Percentiles rank a stretch among this genome's conserved stretches.
Evolutionary conservation across 768 basidiomycete species (phyloP).

Genomic region (Pisolithus orientalis): DNA sequence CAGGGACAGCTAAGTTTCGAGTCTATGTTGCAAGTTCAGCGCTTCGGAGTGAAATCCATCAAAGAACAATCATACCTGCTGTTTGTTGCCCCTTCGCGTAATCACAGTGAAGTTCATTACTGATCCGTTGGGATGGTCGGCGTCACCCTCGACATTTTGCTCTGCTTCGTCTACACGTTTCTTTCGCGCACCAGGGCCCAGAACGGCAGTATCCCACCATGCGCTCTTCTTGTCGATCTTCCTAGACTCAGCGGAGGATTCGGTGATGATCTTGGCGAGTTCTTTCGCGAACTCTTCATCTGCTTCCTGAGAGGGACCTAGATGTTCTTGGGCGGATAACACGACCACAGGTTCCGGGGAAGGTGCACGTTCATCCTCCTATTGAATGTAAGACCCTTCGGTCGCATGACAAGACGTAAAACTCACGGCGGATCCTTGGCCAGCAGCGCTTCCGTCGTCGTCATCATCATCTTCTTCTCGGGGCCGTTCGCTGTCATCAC

Average conservation of each 20-base stretch:
- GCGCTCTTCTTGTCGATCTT: conserved; percentile 88
- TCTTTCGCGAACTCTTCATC: conserved; percentile 94
- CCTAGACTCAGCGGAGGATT: conserved; percentile 74
- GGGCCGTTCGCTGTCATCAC: conserved; percentile 34
- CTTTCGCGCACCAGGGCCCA: conserved; percentile 59
- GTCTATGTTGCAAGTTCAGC: conserved; percentile 40
- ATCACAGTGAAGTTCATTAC: conserved; percentile 92
- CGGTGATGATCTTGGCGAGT: conserved; percentile 90
- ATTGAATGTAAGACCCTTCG: not conserved
- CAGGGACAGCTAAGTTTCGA: conserved; percentile 84
- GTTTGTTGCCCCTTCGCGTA: conserved; percentile 90
- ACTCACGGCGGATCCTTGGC: conserved; percentile 51
- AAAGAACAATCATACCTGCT: conserved; percentile 52
- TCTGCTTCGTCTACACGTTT: conserved; percentile 58
- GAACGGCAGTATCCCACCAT: conserved; percentile 84
- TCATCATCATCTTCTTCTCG: conserved; percentile 60
- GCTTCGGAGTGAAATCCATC: conserved; percentile 2
- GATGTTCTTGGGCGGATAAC: conserved; percentile 60
- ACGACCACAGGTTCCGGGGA: conserved; percentile 82
- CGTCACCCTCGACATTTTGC: conserved; percentile 39
- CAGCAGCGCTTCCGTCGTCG: conserved; percentile 35
- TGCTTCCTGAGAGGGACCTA: conserved; percentile 83
- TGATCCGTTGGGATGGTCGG: conserved; percentile 23
- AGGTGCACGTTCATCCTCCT: conserved; percentile 61
- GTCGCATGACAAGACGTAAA: conserved; percentile 1